Evolutionary conservation across 73 alveolate genomes (phyloP), one percentile per base, ranked within the genome.

Genomic region (Durusdinium trenchii): DNA sequence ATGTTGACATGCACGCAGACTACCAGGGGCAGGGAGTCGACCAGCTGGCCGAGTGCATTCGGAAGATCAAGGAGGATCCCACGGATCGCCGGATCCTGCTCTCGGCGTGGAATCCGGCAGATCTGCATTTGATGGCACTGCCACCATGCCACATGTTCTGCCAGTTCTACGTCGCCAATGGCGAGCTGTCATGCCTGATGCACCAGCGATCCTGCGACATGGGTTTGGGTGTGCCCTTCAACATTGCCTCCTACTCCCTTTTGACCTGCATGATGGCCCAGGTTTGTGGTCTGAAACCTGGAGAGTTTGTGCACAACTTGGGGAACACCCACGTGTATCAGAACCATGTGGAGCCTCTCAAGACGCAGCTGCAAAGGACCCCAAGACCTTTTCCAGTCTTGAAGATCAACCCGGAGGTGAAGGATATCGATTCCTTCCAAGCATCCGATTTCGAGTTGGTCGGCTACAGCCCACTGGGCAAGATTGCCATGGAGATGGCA

Each of bases 61-160:
- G 99, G 23, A 95, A 98, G 85, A 94, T 99, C 79, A 99, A 99
- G 99, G 99, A 99, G 30, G 99, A 99, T 73, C 99, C 99, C 0
- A 62, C 96, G n/a, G 99, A 99, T 67, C 99, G 99, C 64, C 99
- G 99, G 60, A 99, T 99, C 52, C 81, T 99, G 47, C 78, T 99
- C 99, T 99, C 99, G 35, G 99, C 99, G 3, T 99, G 99, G 99
- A 99, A 99, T 99, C 99, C 99, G 6, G 95, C 98, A 38, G 99
- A 99, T 94, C 99, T 99, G 38, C 99, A 99, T 83, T 91, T 99
- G 57, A 99, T 99, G 99, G 99, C 99, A 52, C 99, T 99, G 43
- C 99, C 99, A 3, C 99, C 99, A 12, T 99, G 99, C 99, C 99
- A 99, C 99, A 99, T 99, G 42, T 96, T 99, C 90, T 99, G 99